Base-by-base conservation (phyloP, 1,284 basidiomycete genomes). In the Trichosporon sp. region DNA sequence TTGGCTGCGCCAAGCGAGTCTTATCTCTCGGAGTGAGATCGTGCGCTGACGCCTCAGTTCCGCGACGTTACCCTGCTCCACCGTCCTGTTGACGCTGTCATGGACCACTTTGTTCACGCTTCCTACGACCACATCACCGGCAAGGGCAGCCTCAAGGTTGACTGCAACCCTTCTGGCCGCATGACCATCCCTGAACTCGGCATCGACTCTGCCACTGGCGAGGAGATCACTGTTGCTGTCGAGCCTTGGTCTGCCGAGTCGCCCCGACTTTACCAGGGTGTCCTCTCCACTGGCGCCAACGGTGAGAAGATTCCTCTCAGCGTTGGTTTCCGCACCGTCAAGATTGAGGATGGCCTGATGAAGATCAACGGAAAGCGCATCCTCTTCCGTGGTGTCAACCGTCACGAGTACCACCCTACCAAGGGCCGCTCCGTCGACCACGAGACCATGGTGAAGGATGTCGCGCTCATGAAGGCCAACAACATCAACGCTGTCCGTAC, bases 21-120 rank as follows among this genome's bases (percentile, higher is more conserved):
- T n/a, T n/a, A 7, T 43, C 40, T 43, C 40, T 6, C 40, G 6
- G 40, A 43, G 40, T 43, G n/a, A n/a, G n/a, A n/a, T n/a, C n/a
- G n/a, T n/a, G n/a, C n/a, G 6, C 40, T 43, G 40, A 43, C 40
- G n/a, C 4, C 4, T 19, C 56, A 26, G 64, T 77, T 76, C 69
- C 73, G 76, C 7, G 74, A 76, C 37, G 75, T 77, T 19, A 69
- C 69, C 2, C 40, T 77, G 14, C 65, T 76, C 11, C 71, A 76
- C 68, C 76, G 76, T 8, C 76, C 76, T 8, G 21, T 35, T 14
- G 46, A 56, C 26, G 35, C 67, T 4, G 70, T 77, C 6, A 21
- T 21, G 10, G 76, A 77, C 65, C 54, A 75, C 59, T 77, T 75
- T 54, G 74, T 77, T 14, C 76, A 77, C 46, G 70, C 70, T 3